Base-by-base conservation (phyloP, 192 early-diverging fungal species). In the Spizellomyces sp. region DNA sequence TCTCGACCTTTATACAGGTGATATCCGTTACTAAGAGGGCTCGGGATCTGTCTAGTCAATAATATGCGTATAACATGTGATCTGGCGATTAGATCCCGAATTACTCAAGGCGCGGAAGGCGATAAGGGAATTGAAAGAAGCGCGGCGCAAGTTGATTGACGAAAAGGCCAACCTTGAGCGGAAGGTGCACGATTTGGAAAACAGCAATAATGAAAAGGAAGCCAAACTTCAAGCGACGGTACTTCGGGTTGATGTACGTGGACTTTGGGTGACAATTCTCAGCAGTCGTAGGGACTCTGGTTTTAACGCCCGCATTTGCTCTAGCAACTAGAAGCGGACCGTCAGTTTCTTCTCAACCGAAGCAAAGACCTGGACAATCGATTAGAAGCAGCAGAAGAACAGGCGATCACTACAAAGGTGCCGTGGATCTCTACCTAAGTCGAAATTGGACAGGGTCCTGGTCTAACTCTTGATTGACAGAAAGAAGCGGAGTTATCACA, bases 291-390 rank as follows among this genome's bases (percentile, higher is more conserved):
- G 42, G 2, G 46, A 12, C 4, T 66, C 17, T 21, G 64, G 4
- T n/a, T 17, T 62, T 62, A 21, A 36, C 27, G 6, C 22, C 19
- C 52, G 0, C 2, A 48, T 12, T n/a, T 27, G 36, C 17, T 52
- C 22, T 44, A 90, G 64, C 78, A 77, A 54, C 75, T 89, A 62
- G 86, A 91, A 71, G 81, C 80, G 27, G 85, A 90, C 45, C 82
- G 86, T 15, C 69, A 76, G 58, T 87, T 86, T 73, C 74, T 91
- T 48, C 77, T 79, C 15, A 81, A 86, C 9, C 83, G 86, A 48
- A 83, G 87, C 43, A 82, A 86, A 79, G 62, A 68, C 5, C 44
- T 79, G 65, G 71, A 71, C 17, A 15, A 45, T 4, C 67, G 74
- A 17, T 55, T 78, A 45, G 64, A 67, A 5, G 60, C 50, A 17